Evolutionary conservation across 2,329 filamentous ascomycete species (phyloP).

Genomic region (Claviceps cyperi): DNA sequence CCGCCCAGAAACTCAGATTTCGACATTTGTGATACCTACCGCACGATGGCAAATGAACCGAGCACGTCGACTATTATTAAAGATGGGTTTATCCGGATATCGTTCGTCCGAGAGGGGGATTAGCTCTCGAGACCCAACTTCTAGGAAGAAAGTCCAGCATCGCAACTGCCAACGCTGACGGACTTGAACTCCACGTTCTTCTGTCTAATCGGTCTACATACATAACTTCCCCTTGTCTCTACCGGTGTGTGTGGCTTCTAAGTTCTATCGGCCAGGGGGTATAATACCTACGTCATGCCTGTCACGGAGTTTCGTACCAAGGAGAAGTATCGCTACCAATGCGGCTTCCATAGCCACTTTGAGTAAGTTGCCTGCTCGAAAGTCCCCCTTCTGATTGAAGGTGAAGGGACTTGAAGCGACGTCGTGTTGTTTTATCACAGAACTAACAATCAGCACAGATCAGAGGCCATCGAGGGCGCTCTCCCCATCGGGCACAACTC

Average conservation of each 20-base stretch:
- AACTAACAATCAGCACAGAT: slow-evolving; percentile 28
- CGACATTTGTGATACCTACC: too few relatives aligned
- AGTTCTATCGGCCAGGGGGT: neutral
- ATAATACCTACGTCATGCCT: slow-evolving; percentile 26
- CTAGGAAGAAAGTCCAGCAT: too few relatives aligned
- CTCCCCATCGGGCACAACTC: slow-evolving; percentile 66
- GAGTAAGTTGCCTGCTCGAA: slow-evolving; percentile 39
- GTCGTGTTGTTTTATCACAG: neutral
- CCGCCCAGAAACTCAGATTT: too few relatives aligned
- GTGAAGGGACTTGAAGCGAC: too few relatives aligned
- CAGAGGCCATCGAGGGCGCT: slow-evolving; percentile 61
- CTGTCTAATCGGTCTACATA: too few relatives aligned
- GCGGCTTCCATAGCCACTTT: slow-evolving; percentile 63
- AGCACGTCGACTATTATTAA: too few relatives aligned
- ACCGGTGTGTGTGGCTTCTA: neutral
- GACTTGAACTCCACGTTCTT: too few relatives aligned
- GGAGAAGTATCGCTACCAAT: slow-evolving; percentile 59
- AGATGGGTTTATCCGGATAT: too few relatives aligned
- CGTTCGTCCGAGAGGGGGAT: too few relatives aligned
- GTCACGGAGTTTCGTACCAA: slow-evolving; percentile 31
- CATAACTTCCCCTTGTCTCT: neutral
- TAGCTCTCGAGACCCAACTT: too few relatives aligned
- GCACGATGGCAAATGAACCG: too few relatives aligned
- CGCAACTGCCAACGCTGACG: too few relatives aligned
- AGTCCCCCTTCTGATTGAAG: neutral